Base-by-base conservation (phyloP, 2,329 filamentous ascomycete species). In the Colletotrichum higginsianum region DNA sequence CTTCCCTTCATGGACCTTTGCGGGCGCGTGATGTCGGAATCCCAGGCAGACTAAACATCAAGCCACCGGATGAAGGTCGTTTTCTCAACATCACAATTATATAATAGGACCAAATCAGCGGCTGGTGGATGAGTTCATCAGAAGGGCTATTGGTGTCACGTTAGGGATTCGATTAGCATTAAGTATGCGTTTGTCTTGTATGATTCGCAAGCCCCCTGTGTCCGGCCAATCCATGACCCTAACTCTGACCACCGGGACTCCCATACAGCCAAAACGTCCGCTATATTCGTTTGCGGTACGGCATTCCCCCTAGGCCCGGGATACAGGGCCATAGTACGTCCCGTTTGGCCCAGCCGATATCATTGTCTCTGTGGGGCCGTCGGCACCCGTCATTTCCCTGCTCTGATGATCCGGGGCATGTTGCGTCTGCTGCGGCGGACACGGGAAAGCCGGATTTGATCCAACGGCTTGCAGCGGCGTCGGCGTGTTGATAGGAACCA, bases 401-500 rank as follows among this genome's bases (percentile, higher is more conserved):
- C 53, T 68, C 8, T 64, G 40, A 18, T 58, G 26, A 7, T 60
- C 40, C 2, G 38, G 6, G 38, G 53, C 52, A 18, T 23, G 6
- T 26, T 53, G 49, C 9, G 60, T 23, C n/a, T 57, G 68, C 38
- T 62, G 57, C 18, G 47, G 62, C 12, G 23, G 23, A 16, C 60
- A 46, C 11, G 56, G 57, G 49, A 61, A 67, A 16, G 67, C 42
- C 23, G n/a, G 35, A 35, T 67, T 67, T 11, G 63, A 55, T 21
- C 50, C 67, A 11, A 21, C 63, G 18, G 50, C 30, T n/a, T 46
- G 35, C 66, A 47, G 60, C 7, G 67, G 67, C 8, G 56, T 13
- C 11, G 53, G 60, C 40, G 38, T 61, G 44, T 53, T 62, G n/a
- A 47, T 23, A 3, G 69, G 40, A 21, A 73, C 61, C 68, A 69